Conservation (phyloP, 2,329 filamentous ascomycete genomes). For the Apiospora hydei region DNA sequence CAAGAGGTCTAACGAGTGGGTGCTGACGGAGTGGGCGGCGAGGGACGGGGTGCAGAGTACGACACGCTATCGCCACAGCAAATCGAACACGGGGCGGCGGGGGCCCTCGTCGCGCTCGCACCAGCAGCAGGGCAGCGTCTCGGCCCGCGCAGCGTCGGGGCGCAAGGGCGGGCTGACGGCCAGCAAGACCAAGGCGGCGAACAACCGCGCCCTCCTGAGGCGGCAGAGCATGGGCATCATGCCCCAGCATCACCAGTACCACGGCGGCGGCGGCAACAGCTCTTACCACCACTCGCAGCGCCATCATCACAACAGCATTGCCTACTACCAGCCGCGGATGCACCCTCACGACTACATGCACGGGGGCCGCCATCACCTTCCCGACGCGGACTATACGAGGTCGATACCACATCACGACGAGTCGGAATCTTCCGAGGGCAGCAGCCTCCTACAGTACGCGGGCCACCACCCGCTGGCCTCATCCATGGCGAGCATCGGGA, state of each 20-base stretch:
- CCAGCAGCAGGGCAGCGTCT: slow-evolving; percentile 20
- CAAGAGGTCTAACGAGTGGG: slow-evolving; percentile 80
- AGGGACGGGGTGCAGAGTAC: slow-evolving; percentile 82
- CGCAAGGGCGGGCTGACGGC: slow-evolving; percentile 39
- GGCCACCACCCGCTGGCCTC: background rate
- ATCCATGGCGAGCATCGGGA: slow-evolving; percentile 1
- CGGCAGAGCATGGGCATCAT: slow-evolving; percentile 12
- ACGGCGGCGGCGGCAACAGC: background rate
- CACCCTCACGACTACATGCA: background rate
- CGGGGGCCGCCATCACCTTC: background rate
- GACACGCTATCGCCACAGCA: slow-evolving; percentile 73
- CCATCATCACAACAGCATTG: background rate
- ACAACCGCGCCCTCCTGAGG: slow-evolving; percentile 27
- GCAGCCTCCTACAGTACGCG: slow-evolving; percentile 5
- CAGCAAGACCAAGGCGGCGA: slow-evolving; percentile 36
- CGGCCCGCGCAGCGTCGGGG: slow-evolving; percentile 37
- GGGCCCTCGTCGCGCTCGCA: slow-evolving; percentile 26
- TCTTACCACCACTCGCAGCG: background rate
- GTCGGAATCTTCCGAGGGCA: slow-evolving; percentile 1
- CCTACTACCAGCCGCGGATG: background rate
- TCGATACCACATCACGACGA: background rate
- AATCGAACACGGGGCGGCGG: slow-evolving; percentile 39
- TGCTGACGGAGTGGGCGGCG: slow-evolving; percentile 74
- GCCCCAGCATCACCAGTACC: background rate
- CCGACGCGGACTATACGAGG: background rate